phyloP scores from a whole-genome alignment of 2,329 filamentous ascomycete genomes.

The Calonectria multiphialidica region DNA sequence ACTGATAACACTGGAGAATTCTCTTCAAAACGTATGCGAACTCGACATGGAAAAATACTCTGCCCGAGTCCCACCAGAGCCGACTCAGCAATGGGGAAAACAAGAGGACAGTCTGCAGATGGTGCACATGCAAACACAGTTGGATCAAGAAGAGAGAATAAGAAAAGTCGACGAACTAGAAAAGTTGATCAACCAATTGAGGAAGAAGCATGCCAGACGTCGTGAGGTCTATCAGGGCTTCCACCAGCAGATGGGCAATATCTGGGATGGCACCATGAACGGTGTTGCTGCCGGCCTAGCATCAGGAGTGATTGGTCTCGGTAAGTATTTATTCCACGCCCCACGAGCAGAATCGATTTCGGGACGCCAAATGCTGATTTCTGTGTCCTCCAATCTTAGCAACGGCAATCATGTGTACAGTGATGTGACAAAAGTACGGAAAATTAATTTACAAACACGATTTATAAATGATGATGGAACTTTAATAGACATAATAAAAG shows the following conservation, averaged over 20 bases:
- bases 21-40: neutral
- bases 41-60: neutral
- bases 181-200: neutral
- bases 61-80: neutral
- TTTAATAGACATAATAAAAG: too few species aligned
- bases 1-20: neutral
- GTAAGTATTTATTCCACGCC: neutral
- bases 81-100: neutral
- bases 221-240: neutral
- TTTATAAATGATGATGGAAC: too few species aligned
- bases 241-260: neutral
- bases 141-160: neutral
- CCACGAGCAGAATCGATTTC: too few species aligned
- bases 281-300: constrained; percentile 11
- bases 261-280: constrained; percentile 12
- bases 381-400: too few species aligned
- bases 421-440: too few species aligned
- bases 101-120: neutral
- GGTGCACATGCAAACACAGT: neutral
- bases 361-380: too few species aligned
- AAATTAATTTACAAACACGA: too few species aligned
- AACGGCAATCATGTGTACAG: too few species aligned
- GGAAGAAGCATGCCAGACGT: neutral
- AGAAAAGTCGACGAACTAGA: neutral
- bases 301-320: constrained; percentile 4